Evolutionary conservation across 2,329 filamentous ascomycete genomes (phyloP), one percentile per base, ranked within the genome.

Genomic region (Arthrobotrys musiformis): DNA sequence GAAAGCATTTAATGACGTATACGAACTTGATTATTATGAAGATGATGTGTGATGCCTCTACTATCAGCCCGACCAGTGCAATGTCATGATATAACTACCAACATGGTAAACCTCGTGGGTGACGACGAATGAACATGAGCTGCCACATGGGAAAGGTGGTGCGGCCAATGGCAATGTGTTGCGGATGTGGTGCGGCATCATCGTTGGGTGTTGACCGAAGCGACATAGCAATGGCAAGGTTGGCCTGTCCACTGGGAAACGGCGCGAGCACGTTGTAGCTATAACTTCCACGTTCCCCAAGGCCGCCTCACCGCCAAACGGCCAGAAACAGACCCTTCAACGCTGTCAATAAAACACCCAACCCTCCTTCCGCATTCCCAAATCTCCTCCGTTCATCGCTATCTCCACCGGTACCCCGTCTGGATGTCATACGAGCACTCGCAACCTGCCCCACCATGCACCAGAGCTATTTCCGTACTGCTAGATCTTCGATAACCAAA

Each of bases 361-460:
- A 56, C 46, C 26, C 35, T 24, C 9, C 15, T 37, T 9, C 15
- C 50, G n/a, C 7, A 28, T 17, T 19, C 54, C 8, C 24, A 26
- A 15, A 6, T 26, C 54, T 33, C 68, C 22, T 11, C 26, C 19
- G 7, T 15, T 24, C 22, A 56, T 63, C 58, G 17, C 37, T 37
- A 15, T n/a, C 56, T n/a, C 17, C 54, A n/a, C 30, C 56, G 15
- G 8, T 33, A 40, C 33, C 30, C n/a, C 30, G 7, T 19, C 62
- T 61, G 70, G 54, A 56, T 63, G 63, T 69, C 46, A 22, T 30
- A 72, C 63, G 37, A 46, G 52, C 37, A 62, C 28, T 17, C n/a
- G n/a, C 40, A 17, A 42, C 40, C 54, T 62, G 42, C 70, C 44
- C 60, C 73, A 70, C 42, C 60, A 77, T 77, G 73, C 73, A 61